A percentile compares a stretch with the other conserved stretches of the same genome.
Evolutionary conservation across 768 basidiomycete genomes (phyloP).

Genomic region (Clitopilus passeckerianus): DNA sequence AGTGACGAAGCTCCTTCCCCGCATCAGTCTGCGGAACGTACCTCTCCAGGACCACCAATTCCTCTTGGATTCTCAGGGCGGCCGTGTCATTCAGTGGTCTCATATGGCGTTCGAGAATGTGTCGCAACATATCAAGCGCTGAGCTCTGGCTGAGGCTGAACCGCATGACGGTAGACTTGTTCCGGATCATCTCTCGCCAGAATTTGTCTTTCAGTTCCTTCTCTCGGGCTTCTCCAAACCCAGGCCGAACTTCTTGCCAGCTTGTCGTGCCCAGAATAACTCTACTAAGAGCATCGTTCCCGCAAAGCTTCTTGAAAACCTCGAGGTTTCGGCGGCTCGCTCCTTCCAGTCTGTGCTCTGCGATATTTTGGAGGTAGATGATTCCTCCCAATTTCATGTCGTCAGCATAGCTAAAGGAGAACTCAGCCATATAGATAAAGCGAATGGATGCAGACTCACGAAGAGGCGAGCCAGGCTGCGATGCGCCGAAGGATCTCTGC

Average conservation of each 20-base stretch:
- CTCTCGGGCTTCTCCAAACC: constrained; percentile 34
- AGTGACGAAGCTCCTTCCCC: not conserved
- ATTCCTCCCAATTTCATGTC: not conserved
- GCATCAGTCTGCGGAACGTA: not conserved
- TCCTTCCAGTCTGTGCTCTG: not conserved
- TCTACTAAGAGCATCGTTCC: constrained; percentile 19
- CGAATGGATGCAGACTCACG: too few relatives aligned
- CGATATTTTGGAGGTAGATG: constrained; percentile 6
- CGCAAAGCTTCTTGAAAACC: constrained; percentile 9
- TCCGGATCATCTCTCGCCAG: constrained; percentile 36
- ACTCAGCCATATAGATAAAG: too few relatives aligned
- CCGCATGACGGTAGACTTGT: constrained; percentile 31
- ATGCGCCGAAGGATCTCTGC: constrained; percentile 13
- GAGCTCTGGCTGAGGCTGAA: constrained; percentile 19
- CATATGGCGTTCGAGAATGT: constrained; percentile 24
- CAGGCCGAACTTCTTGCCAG: constrained; percentile 32
- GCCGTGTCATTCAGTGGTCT: too few relatives aligned
- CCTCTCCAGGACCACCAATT: not conserved
- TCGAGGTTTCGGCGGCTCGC: not conserved
- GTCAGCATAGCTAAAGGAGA: not conserved
- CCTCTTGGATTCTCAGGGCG: not conserved
- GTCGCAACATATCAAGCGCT: constrained; percentile 18
- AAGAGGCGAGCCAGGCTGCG: constrained; percentile 10
- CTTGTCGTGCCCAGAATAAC: constrained; percentile 29
- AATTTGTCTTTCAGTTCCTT: constrained; percentile 33